Conservation (phyloP, 2,329 filamentous ascomycete species). For the Botrytis cinerea region DNA sequence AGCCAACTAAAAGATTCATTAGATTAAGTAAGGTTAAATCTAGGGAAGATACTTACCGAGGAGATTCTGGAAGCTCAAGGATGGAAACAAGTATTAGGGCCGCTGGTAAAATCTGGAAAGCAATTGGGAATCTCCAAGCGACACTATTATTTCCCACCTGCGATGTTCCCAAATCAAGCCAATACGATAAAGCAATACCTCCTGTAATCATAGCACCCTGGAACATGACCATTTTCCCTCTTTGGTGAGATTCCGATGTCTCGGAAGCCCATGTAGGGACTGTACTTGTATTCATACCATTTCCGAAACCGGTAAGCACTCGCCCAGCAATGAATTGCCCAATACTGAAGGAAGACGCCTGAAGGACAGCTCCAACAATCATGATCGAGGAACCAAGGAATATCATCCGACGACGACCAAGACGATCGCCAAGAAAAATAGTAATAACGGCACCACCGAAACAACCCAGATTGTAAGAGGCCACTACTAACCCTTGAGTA, state of each 20-base stretch:
- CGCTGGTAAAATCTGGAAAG: slow-evolving; percentile 24
- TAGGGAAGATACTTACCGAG: slow-evolving; percentile 25
- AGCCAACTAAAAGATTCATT: slow-evolving; percentile 39
- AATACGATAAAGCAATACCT: slow-evolving; percentile 25
- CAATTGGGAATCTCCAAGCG: slow-evolving; percentile 27
- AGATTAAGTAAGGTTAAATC: neutral
- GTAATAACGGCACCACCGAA: slow-evolving; percentile 48
- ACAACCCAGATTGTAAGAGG: slow-evolving; percentile 48
- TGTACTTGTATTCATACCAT: slow-evolving; percentile 58
- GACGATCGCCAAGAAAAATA: slow-evolving; percentile 39
- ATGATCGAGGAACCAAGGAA: slow-evolving; percentile 35
- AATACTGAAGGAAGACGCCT: slow-evolving; percentile 48
- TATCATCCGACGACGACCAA: slow-evolving; percentile 42
- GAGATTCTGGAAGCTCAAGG: slow-evolving; percentile 42
- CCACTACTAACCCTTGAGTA: slow-evolving; percentile 22
- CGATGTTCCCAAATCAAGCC: slow-evolving; percentile 24
- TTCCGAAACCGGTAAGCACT: slow-evolving; percentile 73
- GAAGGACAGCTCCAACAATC: slow-evolving; percentile 35
- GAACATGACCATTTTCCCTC: slow-evolving; percentile 27
- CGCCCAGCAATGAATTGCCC: slow-evolving; percentile 64
- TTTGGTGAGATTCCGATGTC: slow-evolving; percentile 24
- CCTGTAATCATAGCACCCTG: slow-evolving; percentile 25
- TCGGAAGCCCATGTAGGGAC: slow-evolving; percentile 38
- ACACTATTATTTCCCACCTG: slow-evolving; percentile 6
- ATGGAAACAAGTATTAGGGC: slow-evolving; percentile 22